Percentiles rank a stretch among this genome's conserved stretches.
Conservation (phyloP, 192 early-diverging fungal species). For the Physocladia obscura region DNA sequence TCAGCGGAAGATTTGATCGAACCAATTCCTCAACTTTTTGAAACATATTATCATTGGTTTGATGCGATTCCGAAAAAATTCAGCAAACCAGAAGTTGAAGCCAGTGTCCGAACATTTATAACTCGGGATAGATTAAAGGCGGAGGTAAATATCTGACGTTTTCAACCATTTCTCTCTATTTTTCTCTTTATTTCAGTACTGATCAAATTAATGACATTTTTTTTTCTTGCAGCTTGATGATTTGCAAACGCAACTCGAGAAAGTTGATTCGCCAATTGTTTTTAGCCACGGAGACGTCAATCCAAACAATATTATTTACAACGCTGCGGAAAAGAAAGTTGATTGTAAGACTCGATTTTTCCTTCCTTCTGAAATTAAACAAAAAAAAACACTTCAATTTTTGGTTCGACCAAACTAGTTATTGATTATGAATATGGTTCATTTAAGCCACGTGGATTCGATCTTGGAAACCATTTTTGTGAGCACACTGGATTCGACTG, state of each 20-base stretch:
- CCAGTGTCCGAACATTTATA: slow-evolving; percentile 14
- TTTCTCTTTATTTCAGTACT: too few relatives aligned
- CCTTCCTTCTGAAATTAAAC: too few relatives aligned
- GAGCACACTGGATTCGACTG: slow-evolving; percentile 94
- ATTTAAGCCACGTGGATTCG: slow-evolving; percentile 83
- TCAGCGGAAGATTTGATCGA: slow-evolving; percentile 30
- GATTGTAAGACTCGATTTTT: slow-evolving; percentile 38
- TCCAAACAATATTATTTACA: slow-evolving; percentile 89
- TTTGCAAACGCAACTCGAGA: slow-evolving; percentile 42
- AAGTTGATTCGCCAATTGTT: slow-evolving; percentile 73
- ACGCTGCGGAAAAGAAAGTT: slow-evolving; percentile 45
- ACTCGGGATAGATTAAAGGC: slow-evolving; percentile 5
- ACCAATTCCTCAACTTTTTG: slow-evolving; percentile 58
- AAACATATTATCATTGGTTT: slow-evolving; percentile 74
- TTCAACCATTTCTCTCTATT: too few relatives aligned
- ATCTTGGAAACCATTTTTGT: slow-evolving; percentile 95
- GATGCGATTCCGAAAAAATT: slow-evolving; percentile 30
- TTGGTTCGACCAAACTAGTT: background rate
- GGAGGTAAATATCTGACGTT: slow-evolving; percentile 14
- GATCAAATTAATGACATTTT: background rate
- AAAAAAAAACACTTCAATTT: background rate
- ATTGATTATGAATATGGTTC: slow-evolving; percentile 95
- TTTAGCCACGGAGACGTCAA: slow-evolving; percentile 94
- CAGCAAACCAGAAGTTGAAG: slow-evolving; percentile 7
- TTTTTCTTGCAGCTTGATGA: background rate